Conservation (phyloP, 345 rosid species). For the Citrus glauca region DNA sequence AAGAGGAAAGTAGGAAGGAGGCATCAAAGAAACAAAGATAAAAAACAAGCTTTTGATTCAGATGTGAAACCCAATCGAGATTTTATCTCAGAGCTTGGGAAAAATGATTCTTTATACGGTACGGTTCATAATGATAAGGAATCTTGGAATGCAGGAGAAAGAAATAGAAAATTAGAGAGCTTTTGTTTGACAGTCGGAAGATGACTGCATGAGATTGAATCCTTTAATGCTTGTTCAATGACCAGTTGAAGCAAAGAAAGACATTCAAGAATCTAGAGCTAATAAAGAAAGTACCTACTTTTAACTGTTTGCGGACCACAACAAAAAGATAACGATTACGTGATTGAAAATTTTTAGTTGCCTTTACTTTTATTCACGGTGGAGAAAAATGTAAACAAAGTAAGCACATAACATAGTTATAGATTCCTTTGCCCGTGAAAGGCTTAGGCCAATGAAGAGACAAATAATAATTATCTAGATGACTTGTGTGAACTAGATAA, state of each 20-base stretch:
- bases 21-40: slow-evolving; percentile 30
- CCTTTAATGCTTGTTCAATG: background rate
- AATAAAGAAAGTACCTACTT: background rate
- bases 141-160: slow-evolving; percentile 2
- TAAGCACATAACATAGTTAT: background rate
- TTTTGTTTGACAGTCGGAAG: background rate
- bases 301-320: slow-evolving; percentile 14
- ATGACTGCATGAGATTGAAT: background rate
- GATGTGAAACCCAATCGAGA: slow-evolving; percentile 4
- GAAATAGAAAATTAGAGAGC: background rate
- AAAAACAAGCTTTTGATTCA: background rate
- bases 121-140: background rate
- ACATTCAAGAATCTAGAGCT: background rate
- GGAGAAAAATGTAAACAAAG: slow-evolving; percentile 16
- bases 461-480: background rate
- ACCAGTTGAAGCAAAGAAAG: background rate
- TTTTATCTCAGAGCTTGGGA: background rate
- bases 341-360: slow-evolving; percentile 2
- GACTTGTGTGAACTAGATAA: background rate
- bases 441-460: background rate
- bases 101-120: background rate
- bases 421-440: slow-evolving; percentile 26
- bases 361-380: slow-evolving; percentile 15
- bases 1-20: slow-evolving; percentile 80
- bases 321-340: slow-evolving; percentile 13